Evolutionary conservation across 225 moss, liverwort and hornwort genomes (phyloP).

Genomic region (Climacium dendroides): DNA sequence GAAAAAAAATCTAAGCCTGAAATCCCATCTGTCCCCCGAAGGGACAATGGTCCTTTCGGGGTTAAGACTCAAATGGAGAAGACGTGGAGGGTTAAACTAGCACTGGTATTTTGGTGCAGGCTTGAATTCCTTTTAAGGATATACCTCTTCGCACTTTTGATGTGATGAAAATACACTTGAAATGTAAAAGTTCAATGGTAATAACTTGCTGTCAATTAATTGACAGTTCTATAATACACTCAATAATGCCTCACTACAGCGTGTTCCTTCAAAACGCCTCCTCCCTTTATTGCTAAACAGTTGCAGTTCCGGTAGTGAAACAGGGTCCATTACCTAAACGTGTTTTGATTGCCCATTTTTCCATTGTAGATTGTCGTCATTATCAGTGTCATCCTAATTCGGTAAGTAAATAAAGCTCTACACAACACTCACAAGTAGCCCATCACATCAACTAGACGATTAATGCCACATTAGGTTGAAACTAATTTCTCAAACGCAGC

Average conservation of each 20-base stretch:
- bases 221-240: neutral
- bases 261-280: neutral
- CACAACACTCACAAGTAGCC: neutral
- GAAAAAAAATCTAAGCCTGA: no score
- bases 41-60: no score
- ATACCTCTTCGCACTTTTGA: neutral
- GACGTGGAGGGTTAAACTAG: neutral
- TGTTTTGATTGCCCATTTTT: neutral
- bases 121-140: neutral
- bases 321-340: neutral
- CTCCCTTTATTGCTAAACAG: neutral
- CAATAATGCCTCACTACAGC: neutral
- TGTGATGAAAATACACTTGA: neutral
- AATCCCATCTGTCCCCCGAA: no score
- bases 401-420: neutral
- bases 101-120: neutral
- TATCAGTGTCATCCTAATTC: neutral
- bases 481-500: neutral
- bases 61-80: neutral
- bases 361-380: neutral
- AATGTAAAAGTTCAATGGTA: neutral
- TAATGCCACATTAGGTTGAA: neutral
- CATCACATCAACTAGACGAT: neutral
- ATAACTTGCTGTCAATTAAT: neutral
- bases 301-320: neutral